These are phyloP conservation scores for Rhizophagus sp. DNA, from an alignment of 192 early-diverging fungal species.

Conservation along the genomic window DNA sequence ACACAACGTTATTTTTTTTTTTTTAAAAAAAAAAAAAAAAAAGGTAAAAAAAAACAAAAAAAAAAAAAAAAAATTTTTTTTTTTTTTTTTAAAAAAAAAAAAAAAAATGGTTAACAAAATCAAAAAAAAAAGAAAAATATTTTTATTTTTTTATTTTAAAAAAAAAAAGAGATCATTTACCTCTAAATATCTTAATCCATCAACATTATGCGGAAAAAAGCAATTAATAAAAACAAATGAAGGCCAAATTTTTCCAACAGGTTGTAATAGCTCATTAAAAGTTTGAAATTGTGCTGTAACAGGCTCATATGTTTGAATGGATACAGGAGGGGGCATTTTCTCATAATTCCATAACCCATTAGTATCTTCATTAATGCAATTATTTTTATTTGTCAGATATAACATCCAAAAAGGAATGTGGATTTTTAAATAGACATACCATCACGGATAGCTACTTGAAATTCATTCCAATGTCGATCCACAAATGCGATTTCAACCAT, in stretches of 20 bases:
- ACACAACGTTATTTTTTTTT: too few relatives aligned
- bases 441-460: constrained; percentile 77
- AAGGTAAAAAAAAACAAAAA: neutral
- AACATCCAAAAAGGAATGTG: neutral
- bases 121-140: neutral
- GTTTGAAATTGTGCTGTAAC: constrained; percentile 71
- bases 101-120: neutral
- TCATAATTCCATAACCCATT: constrained; percentile 84
- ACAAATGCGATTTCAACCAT: constrained; percentile 82
- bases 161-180: neutral
- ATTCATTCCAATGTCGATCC: constrained; percentile 85
- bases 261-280: constrained; percentile 71
- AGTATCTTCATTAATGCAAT: constrained; percentile 39
- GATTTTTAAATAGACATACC: constrained; percentile 35
- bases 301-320: constrained; percentile 48
- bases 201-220: constrained; percentile 76
- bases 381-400: neutral
- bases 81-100: too few relatives aligned
- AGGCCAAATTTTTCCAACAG: constrained; percentile 71
- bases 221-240: constrained; percentile 81
- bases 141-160: too few relatives aligned
- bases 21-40: too few relatives aligned
- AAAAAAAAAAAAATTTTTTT: too few relatives aligned
- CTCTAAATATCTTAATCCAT: constrained; percentile 69
- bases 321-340: constrained; percentile 63